Evolutionary conservation across 1,139 yeast genomes (phyloP).

Genomic region (Geotrichum fermentans): DNA sequence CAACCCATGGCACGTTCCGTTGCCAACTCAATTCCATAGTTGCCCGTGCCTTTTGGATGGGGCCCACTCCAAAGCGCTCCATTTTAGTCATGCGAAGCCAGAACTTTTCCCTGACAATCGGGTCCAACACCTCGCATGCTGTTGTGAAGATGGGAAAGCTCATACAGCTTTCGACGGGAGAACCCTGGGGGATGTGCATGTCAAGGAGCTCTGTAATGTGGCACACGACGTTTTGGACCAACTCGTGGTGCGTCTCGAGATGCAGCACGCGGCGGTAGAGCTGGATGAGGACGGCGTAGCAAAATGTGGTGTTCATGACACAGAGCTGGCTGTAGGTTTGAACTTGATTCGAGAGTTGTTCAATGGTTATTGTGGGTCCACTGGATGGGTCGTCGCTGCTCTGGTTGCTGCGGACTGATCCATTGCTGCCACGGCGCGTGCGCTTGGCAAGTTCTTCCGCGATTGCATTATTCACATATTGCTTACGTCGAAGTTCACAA

Average conservation of each 20-base stretch:
- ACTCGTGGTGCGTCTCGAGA: conserved; percentile 43
- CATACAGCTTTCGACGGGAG: conserved; percentile 50
- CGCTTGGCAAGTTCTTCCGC: conserved; percentile 8
- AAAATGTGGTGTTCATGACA: conserved; percentile 49
- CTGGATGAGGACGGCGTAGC: conserved; percentile 49
- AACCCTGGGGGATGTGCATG: conserved; percentile 41
- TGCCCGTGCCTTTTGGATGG: conserved; percentile 43
- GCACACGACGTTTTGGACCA: conserved; percentile 45
- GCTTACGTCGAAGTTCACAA: conserved; percentile 22
- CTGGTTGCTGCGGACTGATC: neutral
- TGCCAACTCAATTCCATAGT: conserved; percentile 51
- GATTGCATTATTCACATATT: conserved; percentile 20
- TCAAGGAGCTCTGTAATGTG: conserved; percentile 41
- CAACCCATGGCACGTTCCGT: conserved; percentile 30
- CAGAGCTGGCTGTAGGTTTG: conserved; percentile 41
- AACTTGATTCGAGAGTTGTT: conserved; percentile 17
- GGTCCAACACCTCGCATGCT: conserved; percentile 49
- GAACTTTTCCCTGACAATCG: conserved; percentile 38
- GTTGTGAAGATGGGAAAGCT: conserved; percentile 52
- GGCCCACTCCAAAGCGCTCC: conserved; percentile 45
- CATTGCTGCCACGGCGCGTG: neutral
- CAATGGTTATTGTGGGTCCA: conserved; percentile 1
- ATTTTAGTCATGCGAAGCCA: conserved; percentile 40
- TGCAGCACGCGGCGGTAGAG: conserved; percentile 48
- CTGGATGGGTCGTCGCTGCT: neutral